phyloP scores from a whole-genome alignment of 2,329 filamentous ascomycete genomes.

The Penicillium sp. region DNA sequence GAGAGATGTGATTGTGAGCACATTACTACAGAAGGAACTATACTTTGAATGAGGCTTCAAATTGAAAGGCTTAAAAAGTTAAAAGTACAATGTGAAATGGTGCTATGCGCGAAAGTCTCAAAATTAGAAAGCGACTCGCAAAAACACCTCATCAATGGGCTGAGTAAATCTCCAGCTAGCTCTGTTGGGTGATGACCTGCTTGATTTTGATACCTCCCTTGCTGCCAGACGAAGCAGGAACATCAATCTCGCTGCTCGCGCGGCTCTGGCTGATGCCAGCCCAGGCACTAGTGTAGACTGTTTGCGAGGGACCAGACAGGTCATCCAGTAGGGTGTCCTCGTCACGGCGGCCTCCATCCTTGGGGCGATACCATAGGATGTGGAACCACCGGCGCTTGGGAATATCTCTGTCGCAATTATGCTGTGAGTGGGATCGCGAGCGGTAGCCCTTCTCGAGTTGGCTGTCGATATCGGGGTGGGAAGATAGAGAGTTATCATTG shows the following conservation, averaged over 20 bases:
- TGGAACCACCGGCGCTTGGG: conserved; percentile 12
- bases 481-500: background rate
- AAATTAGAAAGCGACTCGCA: background rate
- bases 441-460: conserved; percentile 31
- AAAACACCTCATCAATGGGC: background rate
- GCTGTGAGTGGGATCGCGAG: background rate
- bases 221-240: conserved; percentile 10
- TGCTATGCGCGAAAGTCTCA: background rate
- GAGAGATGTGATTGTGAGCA: no score
- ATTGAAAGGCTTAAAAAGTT: background rate
- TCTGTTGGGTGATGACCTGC: conserved; percentile 41
- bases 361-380: background rate
- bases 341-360: conserved; percentile 6
- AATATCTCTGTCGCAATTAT: background rate
- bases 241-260: conserved; percentile 28
- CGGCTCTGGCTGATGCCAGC: conserved; percentile 33
- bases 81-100: background rate
- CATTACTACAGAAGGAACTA: background rate
- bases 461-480: conserved; percentile 8
- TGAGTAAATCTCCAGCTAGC: conserved; percentile 30
- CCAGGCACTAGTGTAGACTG: conserved; percentile 39
- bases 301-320: conserved; percentile 28
- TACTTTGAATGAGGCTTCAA: background rate
- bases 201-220: conserved; percentile 37
- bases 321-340: conserved; percentile 19